A percentile compares a stretch with the other conserved stretches of the same genome.
These are phyloP conservation scores for Globisporangium cederbergense DNA, from an alignment of 352 stramenopile genomes.

Conservation along the genomic window DNA sequence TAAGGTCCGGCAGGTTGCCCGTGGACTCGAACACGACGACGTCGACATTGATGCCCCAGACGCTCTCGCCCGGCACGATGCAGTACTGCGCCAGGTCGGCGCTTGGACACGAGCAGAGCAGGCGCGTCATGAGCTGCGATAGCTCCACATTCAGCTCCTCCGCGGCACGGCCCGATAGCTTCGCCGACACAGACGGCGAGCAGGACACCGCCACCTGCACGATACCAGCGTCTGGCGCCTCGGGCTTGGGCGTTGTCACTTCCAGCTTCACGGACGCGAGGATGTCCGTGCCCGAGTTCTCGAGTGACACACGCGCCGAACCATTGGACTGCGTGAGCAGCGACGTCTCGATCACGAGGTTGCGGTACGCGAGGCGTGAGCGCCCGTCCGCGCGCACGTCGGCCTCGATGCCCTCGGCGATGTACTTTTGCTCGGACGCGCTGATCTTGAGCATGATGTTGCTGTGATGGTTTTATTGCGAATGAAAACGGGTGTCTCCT, in stretches of 20 bases:
- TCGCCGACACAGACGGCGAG: conserved; percentile 70
- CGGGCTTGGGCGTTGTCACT: conserved; percentile 40
- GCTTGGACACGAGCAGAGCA: conserved; percentile 50
- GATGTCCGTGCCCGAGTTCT: conserved; percentile 65
- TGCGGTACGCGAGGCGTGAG: conserved; percentile 59
- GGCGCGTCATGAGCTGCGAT: conserved; percentile 70
- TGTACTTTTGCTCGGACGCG: conserved; percentile 69
- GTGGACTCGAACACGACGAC: conserved; percentile 80
- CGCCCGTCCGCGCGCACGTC: conserved; percentile 71
- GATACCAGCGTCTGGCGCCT: conserved; percentile 47
- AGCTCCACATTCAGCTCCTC: conserved; percentile 80
- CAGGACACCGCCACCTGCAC: conserved; percentile 57
- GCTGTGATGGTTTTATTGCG: background rate
- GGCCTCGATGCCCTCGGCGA: conserved; percentile 63
- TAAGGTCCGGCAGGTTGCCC: conserved; percentile 68
- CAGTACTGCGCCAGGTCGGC: conserved; percentile 57
- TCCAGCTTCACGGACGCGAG: conserved; percentile 79
- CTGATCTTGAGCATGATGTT: conserved; percentile 70
- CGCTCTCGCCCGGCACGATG: conserved; percentile 68
- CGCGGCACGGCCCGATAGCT: conserved; percentile 60
- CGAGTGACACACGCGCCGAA: conserved; percentile 66
- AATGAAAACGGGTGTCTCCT: background rate
- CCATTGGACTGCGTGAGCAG: conserved; percentile 75
- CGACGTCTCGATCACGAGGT: conserved; percentile 61
- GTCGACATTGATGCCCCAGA: conserved; percentile 71